Evolutionary conservation across 2,329 filamentous ascomycete species (phyloP), one percentile per base, ranked within the genome.

Genomic region (Ophiosphaerella korrae): DNA sequence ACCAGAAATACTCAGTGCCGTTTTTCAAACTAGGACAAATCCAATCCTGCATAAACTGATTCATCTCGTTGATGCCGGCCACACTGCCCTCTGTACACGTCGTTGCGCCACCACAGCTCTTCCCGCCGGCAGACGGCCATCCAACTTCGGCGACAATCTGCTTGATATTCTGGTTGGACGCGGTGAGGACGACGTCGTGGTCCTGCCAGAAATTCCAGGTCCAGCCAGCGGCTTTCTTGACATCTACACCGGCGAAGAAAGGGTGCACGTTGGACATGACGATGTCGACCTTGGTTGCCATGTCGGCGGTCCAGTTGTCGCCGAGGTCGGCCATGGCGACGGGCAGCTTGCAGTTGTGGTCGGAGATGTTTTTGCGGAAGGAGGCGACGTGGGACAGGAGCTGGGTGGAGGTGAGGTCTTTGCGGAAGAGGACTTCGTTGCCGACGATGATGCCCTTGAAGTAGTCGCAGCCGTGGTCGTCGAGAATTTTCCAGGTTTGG

Each of bases 251-350:
- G 0, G 87, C 89, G 69, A 97, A 97, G 81, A 97, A 97, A 0
- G 94, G 93, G 70, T 97, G 94, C 47, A 97, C 90, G 70, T 97
- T 97, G 62, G 90, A 88, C 92, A 97, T 97, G 74, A 97, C 86
- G 65, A 90, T 87, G 73, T 97, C 92, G 36, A 90, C 89, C 44
- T 85, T 80, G 3, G 76, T 63, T 0, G 88, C 89, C 14, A 97
- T 83, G 2, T 80, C 78, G 0, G 80, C 67, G 2, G 85, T 88
- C 93, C 93, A 97, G 65, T 93, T 88, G 65, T 94, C 88, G 23
- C 93, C 93, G 0, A 97, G 81, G 70, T 97, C 93, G 0, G 89
- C 92, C 0, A 91, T 96, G 1, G 92, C 90, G 11, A 97, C 84
- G 0, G 89, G 89, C 8, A 97, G 78, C 41, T 84, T 76, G 62